phyloP scores from a whole-genome alignment of 352 stramenopile species.

The Phytophthora fragariaefolia region DNA sequence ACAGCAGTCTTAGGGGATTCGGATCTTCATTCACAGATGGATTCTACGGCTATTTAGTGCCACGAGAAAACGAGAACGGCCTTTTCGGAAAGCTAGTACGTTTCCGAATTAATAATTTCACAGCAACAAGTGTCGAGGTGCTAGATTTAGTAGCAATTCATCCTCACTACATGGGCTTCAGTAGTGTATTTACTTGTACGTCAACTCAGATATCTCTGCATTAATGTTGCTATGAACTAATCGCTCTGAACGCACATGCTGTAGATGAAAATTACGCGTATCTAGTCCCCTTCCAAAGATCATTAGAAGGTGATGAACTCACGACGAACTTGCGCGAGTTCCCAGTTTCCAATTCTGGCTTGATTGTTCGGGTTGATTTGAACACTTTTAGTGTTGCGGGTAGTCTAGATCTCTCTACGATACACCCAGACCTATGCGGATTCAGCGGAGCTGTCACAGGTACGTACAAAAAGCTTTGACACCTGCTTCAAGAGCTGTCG shows the following conservation, averaged over 20 bases:
- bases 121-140: slow-evolving; percentile 42
- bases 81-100: slow-evolving; percentile 72
- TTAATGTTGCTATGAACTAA: not conserved
- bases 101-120: slow-evolving; percentile 58
- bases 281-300: slow-evolving; percentile 58
- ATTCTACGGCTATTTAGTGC: slow-evolving; percentile 74
- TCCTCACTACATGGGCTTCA: slow-evolving; percentile 70
- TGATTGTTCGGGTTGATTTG: slow-evolving; percentile 67
- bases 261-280: slow-evolving; percentile 71
- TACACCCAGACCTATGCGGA: slow-evolving; percentile 57
- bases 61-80: slow-evolving; percentile 57
- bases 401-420: slow-evolving; percentile 58
- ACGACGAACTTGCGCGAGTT: slow-evolving; percentile 77
- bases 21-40: slow-evolving; percentile 60
- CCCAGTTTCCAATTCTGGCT: slow-evolving; percentile 63
- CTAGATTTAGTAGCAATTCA: slow-evolving; percentile 63
- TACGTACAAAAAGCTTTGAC: slow-evolving; percentile 22
- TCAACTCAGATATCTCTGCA: not conserved
- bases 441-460: slow-evolving; percentile 73
- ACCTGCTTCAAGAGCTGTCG: not conserved
- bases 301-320: slow-evolving; percentile 52
- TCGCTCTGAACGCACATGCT: not conserved
- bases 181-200: slow-evolving; percentile 64
- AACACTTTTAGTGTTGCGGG: slow-evolving; percentile 47
- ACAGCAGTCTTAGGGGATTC: slow-evolving; percentile 60